These are phyloP conservation scores for Lentinula sp. DNA, from an alignment of 768 basidiomycete species.

Conservation along the genomic window DNA sequence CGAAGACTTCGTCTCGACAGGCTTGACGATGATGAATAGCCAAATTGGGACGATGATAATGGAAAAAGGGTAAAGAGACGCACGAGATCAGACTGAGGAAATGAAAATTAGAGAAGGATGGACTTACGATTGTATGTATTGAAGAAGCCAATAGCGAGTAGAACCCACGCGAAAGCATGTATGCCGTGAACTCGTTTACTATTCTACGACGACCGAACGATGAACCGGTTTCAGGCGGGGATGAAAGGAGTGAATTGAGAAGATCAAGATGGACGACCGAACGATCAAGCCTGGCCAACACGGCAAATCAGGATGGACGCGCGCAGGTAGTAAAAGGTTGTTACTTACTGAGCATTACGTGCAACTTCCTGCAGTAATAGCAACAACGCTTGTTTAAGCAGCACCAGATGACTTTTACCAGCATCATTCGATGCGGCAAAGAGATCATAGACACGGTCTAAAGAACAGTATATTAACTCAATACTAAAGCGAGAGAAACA, in stretches of 20 bases:
- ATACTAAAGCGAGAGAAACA: neutral
- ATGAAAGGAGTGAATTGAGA: conserved; percentile 39
- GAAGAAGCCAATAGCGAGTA: conserved; percentile 22
- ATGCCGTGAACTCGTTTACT: conserved; percentile 11
- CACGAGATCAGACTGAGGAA: neutral
- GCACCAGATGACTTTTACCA: neutral
- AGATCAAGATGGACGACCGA: conserved; percentile 44
- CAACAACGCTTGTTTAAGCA: neutral
- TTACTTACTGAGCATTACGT: conserved; percentile 17
- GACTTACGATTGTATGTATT: neutral
- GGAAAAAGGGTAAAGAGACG: neutral
- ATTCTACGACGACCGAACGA: neutral
- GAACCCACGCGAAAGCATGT: conserved; percentile 41
- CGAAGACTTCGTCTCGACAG: conserved; percentile 50
- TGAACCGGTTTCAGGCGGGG: neutral
- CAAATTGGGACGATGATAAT: neutral
- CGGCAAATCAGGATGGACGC: neutral
- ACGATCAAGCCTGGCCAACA: conserved; percentile 37
- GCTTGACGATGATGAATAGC: conserved; percentile 27
- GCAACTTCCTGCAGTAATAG: neutral
- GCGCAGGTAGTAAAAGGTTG: neutral
- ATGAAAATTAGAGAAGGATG: neutral
- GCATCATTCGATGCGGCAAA: neutral
- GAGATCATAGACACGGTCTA: neutral
- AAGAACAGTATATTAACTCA: neutral